Evolutionary conservation across 75 land plant species (phyloP), one percentile per base, ranked within the genome.

Genomic region (Pseudotsuga menziesii): DNA sequence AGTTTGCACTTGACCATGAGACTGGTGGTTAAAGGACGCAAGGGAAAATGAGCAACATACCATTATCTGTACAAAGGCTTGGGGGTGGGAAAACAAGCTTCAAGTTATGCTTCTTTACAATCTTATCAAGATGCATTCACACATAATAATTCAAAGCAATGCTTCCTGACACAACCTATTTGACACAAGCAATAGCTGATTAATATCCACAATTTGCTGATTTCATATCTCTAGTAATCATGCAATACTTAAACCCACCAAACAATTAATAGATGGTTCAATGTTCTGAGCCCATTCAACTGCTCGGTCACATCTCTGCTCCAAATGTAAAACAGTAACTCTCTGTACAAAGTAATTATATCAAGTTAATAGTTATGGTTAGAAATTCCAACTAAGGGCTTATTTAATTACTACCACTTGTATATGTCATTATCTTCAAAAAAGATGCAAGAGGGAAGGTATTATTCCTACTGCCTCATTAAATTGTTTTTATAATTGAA

Each of bases 31-130:
- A 5, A 64, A 13, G 69, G 39, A 15, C 69, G 5, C 70, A 54
- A 4, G 64, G 67, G 19, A 74, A 57, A 77, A 52, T 52, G 64
- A 77, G 25, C 44, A 57, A 61, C 35, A 77, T n/a, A 94, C 99
- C 99, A 87, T 97, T 97, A 73, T 97, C 99, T 57, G 99, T 94
- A 77, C 98, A 97, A 22, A 97, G 94, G 60, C 88, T 85, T 73
- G 98, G 99, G 79, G 98, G 99, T 70, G 99, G 99, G 78, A 91
- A 94, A 69, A 89, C 84, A 64, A 97, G 91, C 63, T 76, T 80
- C 52, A 94, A 78, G 27, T 86, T 84, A 75, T 88, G 86, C 57
- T 86, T 90, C 48, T 86, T 80, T 6, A 80, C 92, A 79, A 91
- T 69, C 59, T 79, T 74, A 75, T 82, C 78, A 58, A 97, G 88